Evolutionary conservation across 2,329 filamentous ascomycete genomes (phyloP).

Genomic region (Penicillium brevicompactum): DNA sequence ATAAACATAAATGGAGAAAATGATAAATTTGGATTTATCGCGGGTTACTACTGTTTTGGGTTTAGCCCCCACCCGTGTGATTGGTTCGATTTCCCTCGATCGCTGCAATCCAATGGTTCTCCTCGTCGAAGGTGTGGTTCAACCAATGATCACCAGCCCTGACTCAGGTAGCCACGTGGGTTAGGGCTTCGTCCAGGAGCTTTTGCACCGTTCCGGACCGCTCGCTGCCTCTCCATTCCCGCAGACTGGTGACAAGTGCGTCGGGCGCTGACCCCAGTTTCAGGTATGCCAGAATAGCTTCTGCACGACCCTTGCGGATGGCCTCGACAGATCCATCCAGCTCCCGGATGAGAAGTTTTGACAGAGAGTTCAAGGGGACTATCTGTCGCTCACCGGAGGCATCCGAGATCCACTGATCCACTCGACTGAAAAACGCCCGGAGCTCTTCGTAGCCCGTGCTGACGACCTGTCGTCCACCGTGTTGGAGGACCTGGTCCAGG

Average conservation of each 20-base stretch:
- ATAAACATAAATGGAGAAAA: background rate
- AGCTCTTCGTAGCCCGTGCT: constrained; percentile 39
- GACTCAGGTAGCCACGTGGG: constrained; percentile 9
- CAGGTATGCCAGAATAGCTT: constrained; percentile 37
- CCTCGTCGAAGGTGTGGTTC: background rate
- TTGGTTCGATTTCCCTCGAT: background rate
- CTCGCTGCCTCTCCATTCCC: constrained; percentile 42
- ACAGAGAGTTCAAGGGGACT: constrained; percentile 30
- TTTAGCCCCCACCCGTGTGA: background rate
- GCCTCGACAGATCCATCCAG: constrained; percentile 39
- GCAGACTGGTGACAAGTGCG: constrained; percentile 24
- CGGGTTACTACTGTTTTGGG: background rate
- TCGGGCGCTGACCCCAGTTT: constrained; percentile 23
- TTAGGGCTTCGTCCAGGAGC: constrained; percentile 36
- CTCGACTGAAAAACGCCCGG: constrained; percentile 33
- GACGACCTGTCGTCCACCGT: constrained; percentile 39
- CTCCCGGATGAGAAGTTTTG: constrained; percentile 34
- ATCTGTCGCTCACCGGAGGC: constrained; percentile 28
- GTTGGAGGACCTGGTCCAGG: constrained; percentile 32
- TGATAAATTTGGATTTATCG: background rate
- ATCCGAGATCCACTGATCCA: constrained; percentile 27
- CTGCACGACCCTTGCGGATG: constrained; percentile 41
- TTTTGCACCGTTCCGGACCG: constrained; percentile 41
- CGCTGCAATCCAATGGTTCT: background rate
- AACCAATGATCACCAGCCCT: background rate